Conservation (phyloP, 345 rosid species). For the Populus pruinosa region DNA sequence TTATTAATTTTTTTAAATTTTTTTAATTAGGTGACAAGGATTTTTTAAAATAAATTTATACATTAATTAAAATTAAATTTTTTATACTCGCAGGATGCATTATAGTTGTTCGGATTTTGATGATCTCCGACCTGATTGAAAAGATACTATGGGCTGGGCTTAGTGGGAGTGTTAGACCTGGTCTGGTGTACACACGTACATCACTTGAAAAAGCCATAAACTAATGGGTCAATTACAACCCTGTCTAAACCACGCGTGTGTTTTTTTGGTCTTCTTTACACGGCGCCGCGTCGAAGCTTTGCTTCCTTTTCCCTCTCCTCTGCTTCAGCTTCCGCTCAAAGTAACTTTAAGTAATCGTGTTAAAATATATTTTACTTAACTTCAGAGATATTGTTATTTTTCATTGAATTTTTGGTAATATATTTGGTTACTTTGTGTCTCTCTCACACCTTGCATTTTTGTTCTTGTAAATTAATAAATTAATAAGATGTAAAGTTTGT, state of each 20-base stretch:
- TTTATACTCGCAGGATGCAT: too few species aligned
- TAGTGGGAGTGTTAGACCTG: background rate
- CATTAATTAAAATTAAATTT: too few species aligned
- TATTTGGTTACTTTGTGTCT: background rate
- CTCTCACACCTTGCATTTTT: background rate
- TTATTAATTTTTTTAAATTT: too few species aligned
- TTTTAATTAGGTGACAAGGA: too few species aligned
- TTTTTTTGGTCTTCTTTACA: too few species aligned
- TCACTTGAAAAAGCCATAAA: background rate
- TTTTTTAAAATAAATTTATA: too few species aligned
- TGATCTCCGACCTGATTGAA: background rate
- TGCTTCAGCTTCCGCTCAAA: background rate
- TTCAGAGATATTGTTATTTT: background rate
- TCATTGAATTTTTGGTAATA: background rate
- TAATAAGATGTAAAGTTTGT: background rate
- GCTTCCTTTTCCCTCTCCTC: background rate
- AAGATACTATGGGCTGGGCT: background rate
- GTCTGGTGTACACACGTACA: background rate
- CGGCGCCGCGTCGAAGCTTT: background rate
- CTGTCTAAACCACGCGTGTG: too few species aligned
- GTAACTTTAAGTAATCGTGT: background rate
- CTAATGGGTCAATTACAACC: too few species aligned
- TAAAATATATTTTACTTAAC: background rate
- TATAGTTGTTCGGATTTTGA: too few species aligned
- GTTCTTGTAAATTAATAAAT: background rate